phyloP scores from a whole-genome alignment of 2,329 filamentous ascomycete genomes.

The Beauveria medogensis region DNA sequence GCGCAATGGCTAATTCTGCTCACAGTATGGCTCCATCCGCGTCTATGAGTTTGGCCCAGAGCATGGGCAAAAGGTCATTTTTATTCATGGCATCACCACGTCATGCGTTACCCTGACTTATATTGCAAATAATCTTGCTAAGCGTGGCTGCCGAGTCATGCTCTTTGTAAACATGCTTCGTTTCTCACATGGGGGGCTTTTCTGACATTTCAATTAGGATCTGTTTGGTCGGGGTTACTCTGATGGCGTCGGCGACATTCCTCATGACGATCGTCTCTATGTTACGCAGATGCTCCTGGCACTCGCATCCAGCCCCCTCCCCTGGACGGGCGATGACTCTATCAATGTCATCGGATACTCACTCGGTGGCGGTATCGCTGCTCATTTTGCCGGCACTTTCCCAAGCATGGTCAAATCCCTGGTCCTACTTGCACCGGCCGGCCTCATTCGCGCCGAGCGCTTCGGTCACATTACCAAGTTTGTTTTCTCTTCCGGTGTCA shows the following conservation, averaged over 20 bases:
- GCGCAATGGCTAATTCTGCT: background rate
- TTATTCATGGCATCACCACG: constrained; percentile 79
- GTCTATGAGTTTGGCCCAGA: constrained; percentile 79
- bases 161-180: constrained; percentile 48
- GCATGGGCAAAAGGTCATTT: constrained; percentile 62
- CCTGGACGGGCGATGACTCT: constrained; percentile 52
- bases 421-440: constrained; percentile 70
- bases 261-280: constrained; percentile 68
- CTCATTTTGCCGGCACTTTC: constrained; percentile 66
- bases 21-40: constrained; percentile 60
- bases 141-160: constrained; percentile 69
- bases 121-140: constrained; percentile 58
- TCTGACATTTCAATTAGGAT: constrained; percentile 35
- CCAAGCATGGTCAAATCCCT: constrained; percentile 61
- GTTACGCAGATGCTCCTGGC: constrained; percentile 63
- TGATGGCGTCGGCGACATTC: constrained; percentile 55
- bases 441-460: constrained; percentile 54
- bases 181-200: too few relatives aligned
- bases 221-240: constrained; percentile 63
- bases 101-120: constrained; percentile 65
- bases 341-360: constrained; percentile 73
- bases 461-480: constrained; percentile 42
- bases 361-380: constrained; percentile 70
- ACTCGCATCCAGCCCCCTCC: constrained; percentile 58
- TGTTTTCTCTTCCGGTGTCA: constrained; percentile 45